Evolutionary conservation across 2,329 filamentous ascomycete species (phyloP), one percentile per base, ranked within the genome.

Genomic region (Fragosphaeria purpurea): DNA sequence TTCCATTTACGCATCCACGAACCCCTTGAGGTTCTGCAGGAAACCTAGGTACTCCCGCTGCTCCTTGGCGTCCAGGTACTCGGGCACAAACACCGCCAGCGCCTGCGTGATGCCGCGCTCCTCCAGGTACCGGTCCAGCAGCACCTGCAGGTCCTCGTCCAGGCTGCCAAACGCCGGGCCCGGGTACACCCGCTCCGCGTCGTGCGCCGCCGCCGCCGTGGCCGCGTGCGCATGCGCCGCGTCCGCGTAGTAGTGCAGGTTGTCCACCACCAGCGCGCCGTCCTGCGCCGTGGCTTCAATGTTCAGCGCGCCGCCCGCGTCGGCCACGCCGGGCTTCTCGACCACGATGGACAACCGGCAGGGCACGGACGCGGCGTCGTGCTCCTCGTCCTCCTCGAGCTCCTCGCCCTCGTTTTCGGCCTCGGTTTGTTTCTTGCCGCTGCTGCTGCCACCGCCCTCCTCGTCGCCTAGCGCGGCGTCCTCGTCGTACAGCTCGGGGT

Each of bases 41-140:
- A 94, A 98, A 58, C 78, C 73, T 55, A 94, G 73, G 70, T 98
- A 98, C 77, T 98, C 93, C 72, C 83, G 86, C 80, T 97, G 91
- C 80, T 98, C 93, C 83, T 98, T 98, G 71, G 86, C 81, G 66
- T 97, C 89, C 63, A 97, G 90, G 73, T 95, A 98, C 67, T 97
- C 90, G 39, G 90, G 88, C 43, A 95, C 84, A 69, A 97, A 96
- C 59, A 90, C 73, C 49, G 90, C 91, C 61, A 98, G 79, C 53
- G 84, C 80, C 60, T 85, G 83, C 63, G 91, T 88, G 70, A 98
- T 81, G 57, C 91, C 93, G 60, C 93, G 82, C 78, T 96, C 93
- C 69, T 95, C 89, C 56, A 98, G 79, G 73, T 91, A 98, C 60
- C 85, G 82, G 77, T 97, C 91, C 66, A 97, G 77, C 60, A 95